These are phyloP conservation scores for Lepiota brunneoincarnata DNA, from an alignment of 768 basidiomycete species.

Conservation along the genomic window DNA sequence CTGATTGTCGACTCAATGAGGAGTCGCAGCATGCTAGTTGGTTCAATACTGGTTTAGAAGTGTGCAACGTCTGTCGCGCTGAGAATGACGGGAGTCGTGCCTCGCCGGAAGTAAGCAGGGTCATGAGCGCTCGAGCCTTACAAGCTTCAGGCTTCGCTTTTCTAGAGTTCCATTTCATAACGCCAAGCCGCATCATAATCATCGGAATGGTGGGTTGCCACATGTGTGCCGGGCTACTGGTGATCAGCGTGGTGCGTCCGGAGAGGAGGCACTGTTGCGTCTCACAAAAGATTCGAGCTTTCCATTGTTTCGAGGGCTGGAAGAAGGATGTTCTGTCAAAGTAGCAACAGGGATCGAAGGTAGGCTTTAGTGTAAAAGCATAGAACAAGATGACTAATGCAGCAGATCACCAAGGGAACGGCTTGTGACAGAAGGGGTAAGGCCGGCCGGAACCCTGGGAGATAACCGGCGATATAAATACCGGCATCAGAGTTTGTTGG, in stretches of 20 bases:
- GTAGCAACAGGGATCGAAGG: not conserved
- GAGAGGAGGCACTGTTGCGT: not conserved
- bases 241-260: not conserved
- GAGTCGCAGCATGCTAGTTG: no score
- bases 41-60: no score
- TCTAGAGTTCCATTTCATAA: not conserved
- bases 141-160: no score
- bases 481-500: not conserved
- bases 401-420: conserved; percentile 8
- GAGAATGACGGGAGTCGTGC: no score
- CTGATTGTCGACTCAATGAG: no score
- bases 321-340: no score
- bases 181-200: not conserved
- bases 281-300: not conserved
- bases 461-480: conserved; percentile 4
- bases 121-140: no score
- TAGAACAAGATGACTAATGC: not conserved
- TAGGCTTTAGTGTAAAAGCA: not conserved
- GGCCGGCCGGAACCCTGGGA: not conserved
- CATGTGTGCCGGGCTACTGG: not conserved
- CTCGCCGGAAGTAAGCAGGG: no score
- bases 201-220: not conserved
- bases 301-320: no score
- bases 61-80: no score
- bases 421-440: not conserved